Conservation (phyloP, 805 yeast species). For the Metschnikowia shivogae region DNA sequence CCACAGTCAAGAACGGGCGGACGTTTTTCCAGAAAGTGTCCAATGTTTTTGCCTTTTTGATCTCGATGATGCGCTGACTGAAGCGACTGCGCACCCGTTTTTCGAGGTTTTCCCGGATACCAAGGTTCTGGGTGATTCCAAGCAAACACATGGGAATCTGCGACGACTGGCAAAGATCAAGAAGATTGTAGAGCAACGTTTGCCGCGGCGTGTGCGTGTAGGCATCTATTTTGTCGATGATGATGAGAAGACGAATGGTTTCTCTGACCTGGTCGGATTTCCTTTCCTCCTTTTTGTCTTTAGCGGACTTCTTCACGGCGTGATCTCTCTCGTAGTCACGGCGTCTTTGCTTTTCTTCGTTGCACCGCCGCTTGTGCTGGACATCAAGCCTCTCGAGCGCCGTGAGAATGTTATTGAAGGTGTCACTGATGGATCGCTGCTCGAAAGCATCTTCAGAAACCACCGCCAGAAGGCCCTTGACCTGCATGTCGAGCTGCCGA, state of each 20-base stretch:
- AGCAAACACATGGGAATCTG: conserved; percentile 73
- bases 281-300: too few relatives aligned
- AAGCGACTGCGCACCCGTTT: conserved; percentile 89
- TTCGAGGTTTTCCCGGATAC: conserved; percentile 76
- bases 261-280: conserved; percentile 15
- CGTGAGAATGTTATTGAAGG: conserved; percentile 55
- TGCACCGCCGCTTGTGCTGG: too few relatives aligned
- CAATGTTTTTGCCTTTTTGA: conserved; percentile 47
- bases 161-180: conserved; percentile 76
- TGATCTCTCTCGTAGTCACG: too few relatives aligned
- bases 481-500: conserved; percentile 60
- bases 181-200: conserved; percentile 78
- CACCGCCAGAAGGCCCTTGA: conserved; percentile 14
- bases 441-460: conserved; percentile 34
- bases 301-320: too few relatives aligned
- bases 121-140: conserved; percentile 73
- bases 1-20: conserved; percentile 32
- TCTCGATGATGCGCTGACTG: conserved; percentile 67
- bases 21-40: conserved; percentile 51
- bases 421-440: conserved; percentile 52
- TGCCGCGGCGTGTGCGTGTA: conserved; percentile 74
- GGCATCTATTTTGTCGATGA: conserved; percentile 81
- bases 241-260: conserved; percentile 60
- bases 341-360: too few relatives aligned
- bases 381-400: conserved; percentile 42